Percentiles rank a stretch among this genome's conserved stretches.
These are phyloP conservation scores for Acanthamoeba royreba DNA, from an alignment of 208 protist genomes.

Conservation along the genomic window DNA sequence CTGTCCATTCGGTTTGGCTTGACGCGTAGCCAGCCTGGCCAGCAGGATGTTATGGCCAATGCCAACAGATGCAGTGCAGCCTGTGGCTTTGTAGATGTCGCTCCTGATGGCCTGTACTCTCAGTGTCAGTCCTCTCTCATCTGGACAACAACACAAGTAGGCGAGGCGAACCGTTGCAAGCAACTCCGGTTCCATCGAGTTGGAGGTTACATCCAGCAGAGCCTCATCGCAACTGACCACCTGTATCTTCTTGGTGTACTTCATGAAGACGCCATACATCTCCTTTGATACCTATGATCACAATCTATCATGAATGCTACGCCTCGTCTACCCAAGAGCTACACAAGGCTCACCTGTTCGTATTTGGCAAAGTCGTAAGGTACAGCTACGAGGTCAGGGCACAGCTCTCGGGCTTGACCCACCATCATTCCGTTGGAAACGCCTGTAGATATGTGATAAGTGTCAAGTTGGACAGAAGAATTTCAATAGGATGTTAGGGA, in stretches of 20 bases:
- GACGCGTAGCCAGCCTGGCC: slow-evolving; percentile 57
- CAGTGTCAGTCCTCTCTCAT: neutral
- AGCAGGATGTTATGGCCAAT: slow-evolving; percentile 63
- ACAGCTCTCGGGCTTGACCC: slow-evolving; percentile 42
- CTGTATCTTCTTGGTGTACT: slow-evolving; percentile 46
- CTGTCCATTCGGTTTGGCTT: slow-evolving; percentile 68
- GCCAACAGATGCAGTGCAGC: slow-evolving; percentile 59
- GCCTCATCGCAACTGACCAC: slow-evolving; percentile 68
- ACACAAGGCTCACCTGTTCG: neutral
- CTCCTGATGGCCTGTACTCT: neutral
- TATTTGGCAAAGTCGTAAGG: slow-evolving; percentile 72
- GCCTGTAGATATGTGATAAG: neutral
- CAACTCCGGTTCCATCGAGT: neutral
- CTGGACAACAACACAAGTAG: neutral
- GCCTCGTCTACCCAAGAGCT: neutral
- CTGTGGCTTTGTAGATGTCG: slow-evolving; percentile 3
- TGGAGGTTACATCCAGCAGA: slow-evolving; percentile 54
- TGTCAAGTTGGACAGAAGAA: neutral
- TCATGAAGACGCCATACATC: slow-evolving; percentile 58
- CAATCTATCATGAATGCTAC: neutral
- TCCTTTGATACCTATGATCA: neutral
- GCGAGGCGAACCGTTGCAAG: neutral
- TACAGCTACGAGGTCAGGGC: slow-evolving; percentile 54
- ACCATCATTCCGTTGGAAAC: slow-evolving; percentile 67
- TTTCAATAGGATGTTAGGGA: neutral